Conservation (phyloP, 768 basidiomycete genomes). For the Aureoboletus auriporus region DNA sequence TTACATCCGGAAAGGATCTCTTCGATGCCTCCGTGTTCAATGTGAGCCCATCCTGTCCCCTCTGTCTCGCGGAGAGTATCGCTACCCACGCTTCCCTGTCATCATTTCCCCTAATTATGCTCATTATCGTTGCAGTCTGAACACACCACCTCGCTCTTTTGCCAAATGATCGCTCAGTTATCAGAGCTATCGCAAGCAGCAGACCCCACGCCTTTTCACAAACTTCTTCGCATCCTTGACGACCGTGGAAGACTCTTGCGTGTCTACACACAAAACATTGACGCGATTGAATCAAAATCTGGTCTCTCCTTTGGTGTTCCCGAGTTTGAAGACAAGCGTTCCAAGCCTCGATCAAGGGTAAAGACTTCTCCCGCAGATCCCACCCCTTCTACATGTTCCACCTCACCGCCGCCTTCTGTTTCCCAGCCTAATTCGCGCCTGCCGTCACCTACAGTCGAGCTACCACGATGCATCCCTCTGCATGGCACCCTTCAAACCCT, state of each 20-base stretch:
- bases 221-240: conserved; percentile 69
- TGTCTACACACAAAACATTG: conserved; percentile 94
- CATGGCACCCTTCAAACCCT: conserved; percentile 81
- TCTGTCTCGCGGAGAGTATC: background rate
- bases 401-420: conserved; percentile 11
- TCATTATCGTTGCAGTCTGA: conserved; percentile 51
- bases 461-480: conserved; percentile 82
- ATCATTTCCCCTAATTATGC: conserved; percentile 5
- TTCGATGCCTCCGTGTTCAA: conserved; percentile 90
- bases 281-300: conserved; percentile 82
- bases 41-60: conserved; percentile 40
- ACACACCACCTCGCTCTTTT: conserved; percentile 71
- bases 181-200: conserved; percentile 70
- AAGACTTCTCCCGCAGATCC: conserved; percentile 29
- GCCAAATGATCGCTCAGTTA: conserved; percentile 85
- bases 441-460: conserved; percentile 51
- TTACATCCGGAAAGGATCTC: conserved; percentile 79
- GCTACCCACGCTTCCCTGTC: background rate
- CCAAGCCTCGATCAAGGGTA: conserved; percentile 46
- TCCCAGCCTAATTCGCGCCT: conserved; percentile 35
- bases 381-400: conserved; percentile 9
- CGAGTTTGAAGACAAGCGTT: conserved; percentile 55
- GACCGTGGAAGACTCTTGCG: conserved; percentile 72
- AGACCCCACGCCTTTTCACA: conserved; percentile 78
- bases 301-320: conserved; percentile 87